These are phyloP conservation scores for Yamadazyma atmosphaerica DNA, from an alignment of 1,139 yeast species.

Conservation along the genomic window DNA sequence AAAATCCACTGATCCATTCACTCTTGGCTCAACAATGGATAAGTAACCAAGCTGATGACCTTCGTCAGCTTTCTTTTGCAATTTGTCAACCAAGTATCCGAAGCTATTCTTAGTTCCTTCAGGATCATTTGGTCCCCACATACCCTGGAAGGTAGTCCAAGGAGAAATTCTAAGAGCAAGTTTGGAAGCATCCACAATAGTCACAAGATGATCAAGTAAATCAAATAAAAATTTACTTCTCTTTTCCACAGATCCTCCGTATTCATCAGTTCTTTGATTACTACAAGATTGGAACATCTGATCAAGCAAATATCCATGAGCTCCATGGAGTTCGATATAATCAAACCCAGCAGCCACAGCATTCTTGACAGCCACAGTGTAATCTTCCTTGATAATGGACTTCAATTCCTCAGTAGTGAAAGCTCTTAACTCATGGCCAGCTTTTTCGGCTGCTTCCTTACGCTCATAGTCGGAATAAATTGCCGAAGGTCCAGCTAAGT, in stretches of 20 bases:
- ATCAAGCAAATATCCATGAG: constrained; percentile 68
- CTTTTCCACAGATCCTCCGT: constrained; percentile 66
- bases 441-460: constrained; percentile 25
- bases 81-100: constrained; percentile 34
- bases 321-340: constrained; percentile 66
- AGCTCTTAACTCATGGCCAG: constrained; percentile 35
- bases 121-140: constrained; percentile 28
- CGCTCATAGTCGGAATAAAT: constrained; percentile 20
- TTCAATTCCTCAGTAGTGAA: constrained; percentile 47
- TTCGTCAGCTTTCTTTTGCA: constrained; percentile 37
- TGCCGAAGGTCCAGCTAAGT: constrained; percentile 26
- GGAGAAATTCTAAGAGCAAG: constrained; percentile 66
- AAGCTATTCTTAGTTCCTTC: constrained; percentile 36
- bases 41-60: constrained; percentile 50
- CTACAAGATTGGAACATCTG: constrained; percentile 50
- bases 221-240: constrained; percentile 59
- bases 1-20: constrained; percentile 16
- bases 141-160: constrained; percentile 44
- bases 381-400: constrained; percentile 32
- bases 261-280: constrained; percentile 64
- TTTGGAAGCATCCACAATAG: constrained; percentile 49
- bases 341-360: constrained; percentile 65
- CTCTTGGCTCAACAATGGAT: constrained; percentile 51
- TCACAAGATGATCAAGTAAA: constrained; percentile 51
- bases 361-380: constrained; percentile 44